Conservation (phyloP, 1,284 basidiomycete genomes). For the Pseudozyma sp. region DNA sequence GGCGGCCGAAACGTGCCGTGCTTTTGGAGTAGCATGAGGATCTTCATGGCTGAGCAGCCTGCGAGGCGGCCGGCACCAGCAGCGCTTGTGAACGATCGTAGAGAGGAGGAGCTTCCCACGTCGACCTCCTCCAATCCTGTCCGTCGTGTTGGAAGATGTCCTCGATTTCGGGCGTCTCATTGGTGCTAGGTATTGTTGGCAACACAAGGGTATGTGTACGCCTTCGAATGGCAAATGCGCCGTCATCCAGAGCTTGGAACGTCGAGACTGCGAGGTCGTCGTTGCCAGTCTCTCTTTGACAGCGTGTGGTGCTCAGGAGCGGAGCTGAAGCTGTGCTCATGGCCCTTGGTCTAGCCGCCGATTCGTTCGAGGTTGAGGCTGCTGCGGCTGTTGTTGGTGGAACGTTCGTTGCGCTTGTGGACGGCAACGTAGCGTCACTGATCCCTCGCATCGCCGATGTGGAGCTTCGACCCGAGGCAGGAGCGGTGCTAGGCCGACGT, state of each 20-base stretch:
- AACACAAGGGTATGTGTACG: conserved; percentile 23
- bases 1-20: too few species aligned
- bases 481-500: conserved; percentile 29
- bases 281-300: conserved; percentile 22
- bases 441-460: background rate
- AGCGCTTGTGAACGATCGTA: conserved; percentile 16
- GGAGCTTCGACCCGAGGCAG: conserved; percentile 16
- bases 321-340: conserved; percentile 24
- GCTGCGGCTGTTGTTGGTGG: background rate
- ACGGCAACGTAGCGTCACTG: background rate
- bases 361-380: background rate
- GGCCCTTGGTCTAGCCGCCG: conserved; percentile 10
- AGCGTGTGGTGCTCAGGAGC: conserved; percentile 5
- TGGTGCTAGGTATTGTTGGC: conserved; percentile 21
- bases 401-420: background rate
- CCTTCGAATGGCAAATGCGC: conserved; percentile 35
- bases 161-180: conserved; percentile 36
- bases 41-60: too few species aligned
- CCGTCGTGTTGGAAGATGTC: conserved; percentile 52
- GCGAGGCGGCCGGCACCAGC: too few species aligned
- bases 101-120: conserved; percentile 48
- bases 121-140: conserved; percentile 46
- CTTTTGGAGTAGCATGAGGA: too few species aligned
- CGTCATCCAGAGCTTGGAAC: conserved; percentile 21
- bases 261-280: conserved; percentile 26